Conservation (phyloP, 1,139 yeast species). For the Geotrichum citri-aurantii region DNA sequence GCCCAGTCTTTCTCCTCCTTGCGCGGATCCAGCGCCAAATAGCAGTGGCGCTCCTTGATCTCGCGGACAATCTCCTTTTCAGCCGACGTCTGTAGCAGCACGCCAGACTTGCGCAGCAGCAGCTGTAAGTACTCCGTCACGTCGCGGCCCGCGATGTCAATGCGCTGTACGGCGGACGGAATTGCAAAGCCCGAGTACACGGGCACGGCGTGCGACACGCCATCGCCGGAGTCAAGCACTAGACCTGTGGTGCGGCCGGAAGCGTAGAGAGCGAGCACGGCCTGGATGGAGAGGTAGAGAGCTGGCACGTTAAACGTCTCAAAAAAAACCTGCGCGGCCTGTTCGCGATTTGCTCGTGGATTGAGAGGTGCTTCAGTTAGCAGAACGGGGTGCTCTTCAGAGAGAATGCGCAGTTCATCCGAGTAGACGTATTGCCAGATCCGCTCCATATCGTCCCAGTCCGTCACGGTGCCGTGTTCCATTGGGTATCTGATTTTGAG, state of each 20-base stretch:
- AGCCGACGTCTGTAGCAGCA: conserved; percentile 57
- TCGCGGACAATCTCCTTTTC: conserved; percentile 76
- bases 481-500: conserved; percentile 66
- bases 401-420: conserved; percentile 58
- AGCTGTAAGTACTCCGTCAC: conserved; percentile 69
- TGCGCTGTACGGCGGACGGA: conserved; percentile 64
- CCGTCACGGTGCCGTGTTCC: conserved; percentile 70
- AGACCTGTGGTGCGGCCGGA: conserved; percentile 89
- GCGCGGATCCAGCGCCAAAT: conserved; percentile 60
- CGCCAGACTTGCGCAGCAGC: conserved; percentile 64
- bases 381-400: conserved; percentile 83
- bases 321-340: conserved; percentile 69
- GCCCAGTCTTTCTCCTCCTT: conserved; percentile 59
- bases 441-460: conserved; percentile 84
- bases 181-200: conserved; percentile 84
- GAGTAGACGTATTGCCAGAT: conserved; percentile 64
- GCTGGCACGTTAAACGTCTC: conserved; percentile 88
- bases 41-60: conserved; percentile 72
- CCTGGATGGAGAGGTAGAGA: conserved; percentile 73
- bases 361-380: conserved; percentile 88
- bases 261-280: conserved; percentile 79
- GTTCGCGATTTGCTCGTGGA: conserved; percentile 64
- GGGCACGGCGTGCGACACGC: conserved; percentile 83
- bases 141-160: conserved; percentile 84
- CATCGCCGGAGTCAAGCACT: conserved; percentile 87